phyloP scores from a whole-genome alignment of 768 basidiomycete genomes.

The Mycena haematopus region DNA sequence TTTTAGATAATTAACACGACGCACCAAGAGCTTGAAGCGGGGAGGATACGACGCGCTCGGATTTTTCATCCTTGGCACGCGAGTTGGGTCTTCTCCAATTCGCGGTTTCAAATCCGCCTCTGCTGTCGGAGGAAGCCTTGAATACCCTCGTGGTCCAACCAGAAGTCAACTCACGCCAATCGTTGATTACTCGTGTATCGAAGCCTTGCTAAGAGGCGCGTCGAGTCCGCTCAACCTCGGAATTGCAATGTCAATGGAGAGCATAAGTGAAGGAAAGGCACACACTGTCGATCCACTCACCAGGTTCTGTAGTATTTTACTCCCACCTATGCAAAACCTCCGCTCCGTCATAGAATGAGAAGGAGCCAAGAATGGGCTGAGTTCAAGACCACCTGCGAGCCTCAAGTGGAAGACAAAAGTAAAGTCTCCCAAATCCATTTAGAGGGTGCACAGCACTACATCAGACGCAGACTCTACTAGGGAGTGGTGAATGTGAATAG shows the following conservation, averaged over 20 bases:
- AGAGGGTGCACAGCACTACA: background rate
- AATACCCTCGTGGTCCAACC: slow-evolving; percentile 2
- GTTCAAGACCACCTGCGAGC: too few species aligned
- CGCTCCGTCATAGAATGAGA: too few species aligned
- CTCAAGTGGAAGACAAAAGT: background rate
- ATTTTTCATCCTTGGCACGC: background rate
- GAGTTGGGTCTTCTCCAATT: too few species aligned
- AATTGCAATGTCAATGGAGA: slow-evolving; percentile 13
- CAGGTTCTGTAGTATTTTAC: background rate
- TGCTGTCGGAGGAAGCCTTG: slow-evolving; percentile 4
- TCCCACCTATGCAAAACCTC: background rate
- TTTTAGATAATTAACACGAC: background rate
- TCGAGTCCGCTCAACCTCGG: slow-evolving; percentile 17
- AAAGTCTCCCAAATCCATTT: background rate
- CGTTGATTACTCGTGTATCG: slow-evolving; percentile 15
- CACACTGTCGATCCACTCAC: slow-evolving; percentile 26
- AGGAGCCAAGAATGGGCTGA: too few species aligned
- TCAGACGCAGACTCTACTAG: background rate
- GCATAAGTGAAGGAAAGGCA: slow-evolving; percentile 17
- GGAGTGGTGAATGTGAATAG: background rate
- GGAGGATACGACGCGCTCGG: slow-evolving; percentile 2
- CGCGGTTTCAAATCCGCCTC: background rate
- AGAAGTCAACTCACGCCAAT: slow-evolving; percentile 6
- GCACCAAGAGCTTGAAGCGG: background rate
- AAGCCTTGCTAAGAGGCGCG: background rate